Evolutionary conservation across 2,329 filamentous ascomycete species (phyloP).

Genomic region (Fusarium sublunatum): DNA sequence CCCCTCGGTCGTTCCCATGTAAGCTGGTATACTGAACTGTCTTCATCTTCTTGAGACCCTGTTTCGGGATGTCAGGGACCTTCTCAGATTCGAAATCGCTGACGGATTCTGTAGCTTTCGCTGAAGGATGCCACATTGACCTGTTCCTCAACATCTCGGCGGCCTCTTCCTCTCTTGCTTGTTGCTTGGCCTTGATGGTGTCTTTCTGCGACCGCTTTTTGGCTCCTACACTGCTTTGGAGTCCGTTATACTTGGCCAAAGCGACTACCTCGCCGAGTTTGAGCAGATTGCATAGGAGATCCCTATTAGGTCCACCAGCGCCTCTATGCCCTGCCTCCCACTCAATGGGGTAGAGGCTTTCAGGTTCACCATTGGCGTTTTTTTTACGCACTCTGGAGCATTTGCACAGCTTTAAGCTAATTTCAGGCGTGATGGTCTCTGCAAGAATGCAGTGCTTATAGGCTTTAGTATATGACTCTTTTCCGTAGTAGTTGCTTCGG

Average conservation of each 20-base stretch:
- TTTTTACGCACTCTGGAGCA: slow-evolving; percentile 15
- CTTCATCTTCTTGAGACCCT: slow-evolving; percentile 23
- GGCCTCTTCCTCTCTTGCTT: neutral
- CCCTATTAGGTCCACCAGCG: neutral
- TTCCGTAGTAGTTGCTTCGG: slow-evolving; percentile 21
- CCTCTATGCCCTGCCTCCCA: slow-evolving; percentile 7
- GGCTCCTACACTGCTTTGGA: slow-evolving; percentile 28
- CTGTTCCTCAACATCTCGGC: neutral
- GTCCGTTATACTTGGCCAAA: slow-evolving; percentile 31
- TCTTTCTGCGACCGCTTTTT: slow-evolving; percentile 15
- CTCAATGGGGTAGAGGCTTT: slow-evolving; percentile 24
- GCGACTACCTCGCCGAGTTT: slow-evolving; percentile 28
- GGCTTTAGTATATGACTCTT: slow-evolving; percentile 23
- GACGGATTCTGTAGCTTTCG: neutral
- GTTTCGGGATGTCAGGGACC: neutral
- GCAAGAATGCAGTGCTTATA: slow-evolving; percentile 36
- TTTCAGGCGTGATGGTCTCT: slow-evolving; percentile 29
- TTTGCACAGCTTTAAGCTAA: slow-evolving; percentile 32
- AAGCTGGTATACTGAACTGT: slow-evolving; percentile 17
- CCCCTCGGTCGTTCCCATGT: slow-evolving; percentile 16
- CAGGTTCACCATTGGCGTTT: neutral
- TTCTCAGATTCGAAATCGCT: slow-evolving; percentile 24
- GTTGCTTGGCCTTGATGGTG: neutral
- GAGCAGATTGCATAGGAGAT: slow-evolving; percentile 21
- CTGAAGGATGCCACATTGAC: neutral